Base-by-base conservation (phyloP, 1,284 basidiomycete species). In the Rhodotorula sp. region DNA sequence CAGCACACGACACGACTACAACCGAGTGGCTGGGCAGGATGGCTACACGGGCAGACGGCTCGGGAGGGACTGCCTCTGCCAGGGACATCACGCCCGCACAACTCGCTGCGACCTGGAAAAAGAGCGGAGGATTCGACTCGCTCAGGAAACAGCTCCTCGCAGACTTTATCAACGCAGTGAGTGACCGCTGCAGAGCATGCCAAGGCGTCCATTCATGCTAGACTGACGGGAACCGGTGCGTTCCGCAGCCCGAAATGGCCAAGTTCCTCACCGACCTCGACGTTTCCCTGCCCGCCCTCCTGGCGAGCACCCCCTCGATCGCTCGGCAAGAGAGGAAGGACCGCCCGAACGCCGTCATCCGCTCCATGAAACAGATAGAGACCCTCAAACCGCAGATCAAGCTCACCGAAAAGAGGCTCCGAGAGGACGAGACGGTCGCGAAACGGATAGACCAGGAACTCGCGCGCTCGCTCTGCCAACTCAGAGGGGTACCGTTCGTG, bases 121-220 rank as follows among this genome's bases (percentile, higher is more conserved):
- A 60, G 30, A 29, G 60, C 1, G 73, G 73, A 22, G 55, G 59
- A 8, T 68, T 72, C 51, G 73, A 74, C 64, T 12, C 49, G 6
- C 60, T 74, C 30, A 62, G 73, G 4, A 64, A 63, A 24, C 48
- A 58, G 5, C 63, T 74, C 56, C 60, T 74, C 37, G 14, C 10
- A 4, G 65, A 68, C 30, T 74, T 72, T 20, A 66, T 71, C 26
- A 14, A 17, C 15, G n/a, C 53, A 15, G 53, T 54, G 17, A 54
- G 53, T n/a, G 12, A 29, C 26, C 37, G 8, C 37, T 42, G 10
- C 37, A 42, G 10, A 42, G 37, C 10, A 42, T 42, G 37, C 37
- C 22, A 33, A 15, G 24, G 49, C 68, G n/a, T 73, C 66, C 12
- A 71, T 71, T 7, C 48, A 49, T 8, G 20, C 56, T 15, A 24